Conservation (phyloP, 106 monocot genomes). For the Phalaenopsis aphrodite region DNA sequence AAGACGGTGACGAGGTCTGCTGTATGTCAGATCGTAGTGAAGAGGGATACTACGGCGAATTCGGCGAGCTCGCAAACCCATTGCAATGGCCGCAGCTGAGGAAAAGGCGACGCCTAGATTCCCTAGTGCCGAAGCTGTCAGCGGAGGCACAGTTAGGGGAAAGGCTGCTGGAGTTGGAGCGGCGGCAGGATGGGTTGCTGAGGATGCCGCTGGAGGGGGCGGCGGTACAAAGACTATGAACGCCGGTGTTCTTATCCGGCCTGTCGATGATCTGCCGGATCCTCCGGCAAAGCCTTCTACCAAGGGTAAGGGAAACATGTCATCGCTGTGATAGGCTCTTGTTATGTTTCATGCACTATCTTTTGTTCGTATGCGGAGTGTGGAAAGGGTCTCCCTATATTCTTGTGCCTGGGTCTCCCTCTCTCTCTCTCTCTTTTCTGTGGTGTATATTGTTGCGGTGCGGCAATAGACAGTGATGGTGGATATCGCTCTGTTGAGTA, state of each 20-base stretch:
- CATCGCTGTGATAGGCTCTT: not conserved
- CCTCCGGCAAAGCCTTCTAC: slow-evolving; percentile 14
- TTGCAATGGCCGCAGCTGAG: slow-evolving; percentile 89
- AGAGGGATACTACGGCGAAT: slow-evolving; percentile 49
- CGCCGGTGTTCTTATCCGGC: slow-evolving; percentile 21
- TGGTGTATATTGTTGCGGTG: too few species aligned
- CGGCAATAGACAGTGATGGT: not conserved
- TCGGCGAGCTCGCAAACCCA: slow-evolving; percentile 65
- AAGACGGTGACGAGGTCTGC: slow-evolving; percentile 22
- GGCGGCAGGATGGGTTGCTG: not conserved
- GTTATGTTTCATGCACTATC: not conserved
- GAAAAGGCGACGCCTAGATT: slow-evolving; percentile 81
- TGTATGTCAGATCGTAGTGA: slow-evolving; percentile 64
- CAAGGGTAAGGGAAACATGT: slow-evolving; percentile 11
- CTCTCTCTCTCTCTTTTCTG: too few species aligned
- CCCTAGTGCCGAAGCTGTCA: not conserved
- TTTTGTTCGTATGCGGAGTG: too few species aligned
- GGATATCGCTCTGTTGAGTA: too few species aligned
- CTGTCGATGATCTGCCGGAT: slow-evolving; percentile 38
- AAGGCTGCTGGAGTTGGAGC: not conserved
- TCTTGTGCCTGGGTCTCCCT: too few species aligned
- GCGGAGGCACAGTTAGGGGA: not conserved
- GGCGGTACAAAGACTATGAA: slow-evolving; percentile 1
- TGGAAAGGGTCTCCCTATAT: too few species aligned
- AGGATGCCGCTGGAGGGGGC: not conserved